Base-by-base conservation (phyloP, 2,329 filamentous ascomycete species). In the Fusarium tanahbumbuense region DNA sequence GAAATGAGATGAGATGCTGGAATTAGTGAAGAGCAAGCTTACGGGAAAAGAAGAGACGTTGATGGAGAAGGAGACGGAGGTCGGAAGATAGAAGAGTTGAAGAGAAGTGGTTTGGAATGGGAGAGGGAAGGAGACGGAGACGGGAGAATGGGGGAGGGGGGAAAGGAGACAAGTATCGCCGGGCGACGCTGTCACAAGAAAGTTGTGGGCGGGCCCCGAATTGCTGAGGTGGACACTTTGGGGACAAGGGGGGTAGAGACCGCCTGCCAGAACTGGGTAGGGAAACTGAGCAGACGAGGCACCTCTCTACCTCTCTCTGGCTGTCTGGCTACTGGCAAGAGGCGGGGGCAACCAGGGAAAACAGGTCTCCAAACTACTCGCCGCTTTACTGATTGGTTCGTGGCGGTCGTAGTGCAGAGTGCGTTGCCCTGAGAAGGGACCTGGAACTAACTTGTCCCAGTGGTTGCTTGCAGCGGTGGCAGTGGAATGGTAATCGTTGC, bases 301-400 rank as follows among this genome's bases (percentile, higher is more conserved):
- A 64, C 23, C 32, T 47, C 53, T 30, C 32, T 45, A 25, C n/a
- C 23, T 56, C 30, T 55, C 28, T 28, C 28, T 28, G 28, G 28
- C 28, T 28, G 28, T 28, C 55, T 50, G 45, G 30, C 30, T 47
- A 56, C 54, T 56, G 44, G 44, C 62, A 56, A 57, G 60, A 53
- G 68, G 71, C 57, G 68, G 70, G 68, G 64, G 67, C 74, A 71
- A 72, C 60, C 48, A 72, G 28, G 34, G 55, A 64, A 60, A 65
- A 47, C 61, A 66, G 55, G 63, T 60, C 63, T 28, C 34, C 28
- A 68, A 70, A 62, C 66, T 58, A 70, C 71, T 75, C 67, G 77
- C 76, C 73, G 77, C 77, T 78, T 76, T 71, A 76, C 60, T 78
- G 77, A 79, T 80, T 80, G 78, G 78, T 64, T 79, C 66, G 74